Conservation (phyloP, 2,329 filamentous ascomycete genomes). For the Ophiostoma piceae region DNA sequence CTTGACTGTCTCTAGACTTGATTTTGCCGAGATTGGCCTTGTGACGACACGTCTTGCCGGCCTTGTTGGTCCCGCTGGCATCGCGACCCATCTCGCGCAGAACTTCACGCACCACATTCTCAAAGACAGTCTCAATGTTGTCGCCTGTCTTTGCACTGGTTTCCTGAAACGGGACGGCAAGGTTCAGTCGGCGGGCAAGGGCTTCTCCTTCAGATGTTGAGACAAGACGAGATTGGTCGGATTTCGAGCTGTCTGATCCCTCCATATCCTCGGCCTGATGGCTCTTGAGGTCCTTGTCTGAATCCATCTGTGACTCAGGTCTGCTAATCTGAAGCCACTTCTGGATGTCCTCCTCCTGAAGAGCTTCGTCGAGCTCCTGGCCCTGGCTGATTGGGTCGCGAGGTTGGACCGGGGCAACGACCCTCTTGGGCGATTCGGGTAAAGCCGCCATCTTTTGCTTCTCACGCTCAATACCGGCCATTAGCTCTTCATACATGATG, state of each 20-base stretch:
- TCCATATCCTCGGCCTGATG: neutral
- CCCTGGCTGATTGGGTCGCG: neutral
- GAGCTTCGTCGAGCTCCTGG: neutral
- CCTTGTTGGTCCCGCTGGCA: slow-evolving; percentile 22
- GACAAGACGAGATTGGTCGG: slow-evolving; percentile 16
- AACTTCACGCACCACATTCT: slow-evolving; percentile 29
- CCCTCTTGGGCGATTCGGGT: slow-evolving; percentile 3
- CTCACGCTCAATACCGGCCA: neutral
- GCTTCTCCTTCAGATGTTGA: neutral
- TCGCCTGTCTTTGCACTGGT: neutral
- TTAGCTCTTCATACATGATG: slow-evolving; percentile 2
- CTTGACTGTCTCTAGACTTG: neutral
- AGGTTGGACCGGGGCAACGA: neutral
- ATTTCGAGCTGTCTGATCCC: neutral
- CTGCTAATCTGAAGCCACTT: slow-evolving; percentile 36
- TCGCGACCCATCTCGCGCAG: slow-evolving; percentile 27
- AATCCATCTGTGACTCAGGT: slow-evolving; percentile 19
- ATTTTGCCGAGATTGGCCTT: neutral
- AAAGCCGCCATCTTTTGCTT: neutral
- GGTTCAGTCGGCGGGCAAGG: neutral
- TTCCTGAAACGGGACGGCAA: neutral
- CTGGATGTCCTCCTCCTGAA: slow-evolving; percentile 32
- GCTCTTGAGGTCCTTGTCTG: neutral
- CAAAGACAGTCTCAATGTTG: slow-evolving; percentile 53
- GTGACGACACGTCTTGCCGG: slow-evolving; percentile 23